Base-by-base conservation (phyloP, 2,329 filamentous ascomycete species). In the Hypoxylon sp. region DNA sequence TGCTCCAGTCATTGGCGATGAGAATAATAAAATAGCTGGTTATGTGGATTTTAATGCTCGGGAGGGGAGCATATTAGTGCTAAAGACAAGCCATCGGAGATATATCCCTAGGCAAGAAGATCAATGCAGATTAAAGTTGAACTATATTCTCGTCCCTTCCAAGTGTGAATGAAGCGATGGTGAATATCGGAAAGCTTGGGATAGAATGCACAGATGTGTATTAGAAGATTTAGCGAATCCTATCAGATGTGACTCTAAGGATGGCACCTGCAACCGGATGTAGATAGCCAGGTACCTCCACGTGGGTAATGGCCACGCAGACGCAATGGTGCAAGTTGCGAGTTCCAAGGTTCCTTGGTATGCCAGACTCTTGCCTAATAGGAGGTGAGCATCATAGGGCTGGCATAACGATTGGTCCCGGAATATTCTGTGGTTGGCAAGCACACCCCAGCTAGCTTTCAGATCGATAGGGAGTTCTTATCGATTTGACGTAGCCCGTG, bases 221-320 rank as follows among this genome's bases (percentile, higher is more conserved):
- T 50, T 51, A 35, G 37, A 46, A 29, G 42, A 31, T 55, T 55
- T 60, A 61, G 58, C 62, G 55, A 70, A 37, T 29, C 48, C 65
- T 60, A 64, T 53, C n/a, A 29, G 53, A 59, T 46, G 42, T 35
- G 26, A 44, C 50, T 26, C 50, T 47, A 31, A 31, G 24, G 61
- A 53, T 57, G 65, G 56, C 65, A 56, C 65, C 56, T 61, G 65
- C 65, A 52, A 46, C 35, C 24, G 35, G 47, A 46, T 55, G 39
- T 37, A 35, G 19, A 33, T 63, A 64, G 33, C 48, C 52, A 70
- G 33, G 63, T 65, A 70, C 57, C 31, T 67, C 59, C 67, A 65
- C 60, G 61, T 70, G 64, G 56, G 46, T 58, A 56, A 51, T 37
- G 35, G 33, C 60, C 55, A 57, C 52, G 22, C 63, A 57, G 39